Base-by-base conservation (phyloP, 495 filamentous ascomycete species). In the Penicillium malachiteum region DNA sequence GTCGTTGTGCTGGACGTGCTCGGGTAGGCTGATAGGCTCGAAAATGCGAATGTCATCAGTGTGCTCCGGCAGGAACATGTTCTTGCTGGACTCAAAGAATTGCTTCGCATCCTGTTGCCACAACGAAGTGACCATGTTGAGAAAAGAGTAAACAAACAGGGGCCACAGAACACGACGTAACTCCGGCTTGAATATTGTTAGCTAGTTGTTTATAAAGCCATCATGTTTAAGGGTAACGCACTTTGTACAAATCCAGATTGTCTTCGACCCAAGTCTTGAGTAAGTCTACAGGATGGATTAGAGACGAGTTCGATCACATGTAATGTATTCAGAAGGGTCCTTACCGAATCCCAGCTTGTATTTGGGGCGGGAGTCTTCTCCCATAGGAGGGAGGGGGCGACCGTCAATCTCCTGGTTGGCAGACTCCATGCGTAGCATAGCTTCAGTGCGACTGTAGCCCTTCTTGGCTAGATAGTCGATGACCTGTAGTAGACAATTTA, bases 401-500 rank as follows among this genome's bases (percentile, higher is more conserved):
- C 90, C 90, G 59, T 93, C 88, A 39, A 85, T 84, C 54, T 91
- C 89, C 43, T 89, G 79, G 57, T 87, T 82, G 3, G 83, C 84
- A n/a, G 92, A 95, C 64, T 98, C 94, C 70, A 89, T 85, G 12
- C 95, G 85, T 42, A 98, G 87, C 76, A 91, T 92, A 12, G 93
- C 90, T 66, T 98, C 94, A 1, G 94, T 97, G 18, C 87, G 85
- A 44, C 81, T 90, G 69, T 97, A 98, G 1, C 94, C 94, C 65
- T 97, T 97, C 72, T 98, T 98, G 46, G 87, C 84, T 11, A 98
- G 76, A 69, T 98, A 98, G 61, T 98, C 94, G 17, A 96, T 94
- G 33, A 98, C 92, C 92, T 95, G 59, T 26, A 8, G 37, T 40
- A 51, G 37, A 14, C 31, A 41, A 45, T 14, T 43, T 4, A 30